Percentiles rank a stretch among this genome's conserved stretches.
Conservation (phyloP, 163 green algal genomes). For the Scenedesmus sp. region DNA sequence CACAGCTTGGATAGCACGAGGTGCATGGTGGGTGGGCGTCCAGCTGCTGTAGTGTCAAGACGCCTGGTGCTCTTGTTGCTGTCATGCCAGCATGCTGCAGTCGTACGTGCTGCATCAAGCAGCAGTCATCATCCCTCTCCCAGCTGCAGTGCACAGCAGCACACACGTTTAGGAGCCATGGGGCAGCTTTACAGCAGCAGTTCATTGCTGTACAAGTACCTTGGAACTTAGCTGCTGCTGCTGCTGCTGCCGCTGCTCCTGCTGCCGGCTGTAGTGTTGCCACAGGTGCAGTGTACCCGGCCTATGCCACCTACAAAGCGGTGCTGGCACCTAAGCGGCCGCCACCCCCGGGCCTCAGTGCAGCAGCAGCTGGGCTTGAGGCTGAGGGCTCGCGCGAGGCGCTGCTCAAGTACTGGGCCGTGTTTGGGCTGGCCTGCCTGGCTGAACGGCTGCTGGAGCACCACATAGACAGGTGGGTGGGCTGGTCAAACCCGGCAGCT, state of each 20-base stretch:
- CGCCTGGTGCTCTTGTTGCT: neutral
- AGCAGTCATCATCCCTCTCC: neutral
- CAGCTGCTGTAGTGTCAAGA: neutral
- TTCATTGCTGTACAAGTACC: neutral
- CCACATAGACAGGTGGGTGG: conserved; percentile 36
- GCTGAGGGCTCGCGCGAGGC: neutral
- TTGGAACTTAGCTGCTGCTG: conserved; percentile 7
- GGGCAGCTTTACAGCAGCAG: neutral
- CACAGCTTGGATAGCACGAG: conserved; percentile 18
- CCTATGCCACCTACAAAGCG: conserved; percentile 47
- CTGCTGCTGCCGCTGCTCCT: neutral
- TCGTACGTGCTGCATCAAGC: neutral
- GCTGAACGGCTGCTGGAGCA: conserved; percentile 41
- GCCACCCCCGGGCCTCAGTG: neutral
- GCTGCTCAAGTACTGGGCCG: conserved; percentile 39
- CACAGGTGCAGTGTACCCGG: conserved; percentile 22
- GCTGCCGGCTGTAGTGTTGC: conserved; percentile 1
- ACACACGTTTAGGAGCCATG: neutral
- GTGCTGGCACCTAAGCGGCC: conserved; percentile 23
- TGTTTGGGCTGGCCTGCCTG: conserved; percentile 6
- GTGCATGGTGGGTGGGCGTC: conserved; percentile 22
- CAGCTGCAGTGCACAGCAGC: neutral
- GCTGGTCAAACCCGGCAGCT: no score
- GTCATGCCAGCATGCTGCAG: neutral
- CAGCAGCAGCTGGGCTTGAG: conserved; percentile 15